phyloP scores from a whole-genome alignment of 129 eudicot genomes.

The Centrapalus pauciflorus region DNA sequence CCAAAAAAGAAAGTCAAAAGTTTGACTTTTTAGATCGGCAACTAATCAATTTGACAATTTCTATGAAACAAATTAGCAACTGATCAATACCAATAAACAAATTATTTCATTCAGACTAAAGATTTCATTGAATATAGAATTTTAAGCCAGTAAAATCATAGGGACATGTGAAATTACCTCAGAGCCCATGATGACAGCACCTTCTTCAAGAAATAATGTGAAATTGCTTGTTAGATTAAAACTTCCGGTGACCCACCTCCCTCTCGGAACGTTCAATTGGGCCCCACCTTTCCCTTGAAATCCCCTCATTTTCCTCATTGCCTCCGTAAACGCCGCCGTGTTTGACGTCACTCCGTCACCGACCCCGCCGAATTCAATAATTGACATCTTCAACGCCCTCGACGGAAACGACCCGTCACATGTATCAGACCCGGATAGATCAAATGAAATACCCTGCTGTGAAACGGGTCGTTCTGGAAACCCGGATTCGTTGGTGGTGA shows the following conservation, averaged over 20 bases:
- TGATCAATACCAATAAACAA: no score
- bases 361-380: slow-evolving; percentile 82
- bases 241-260: slow-evolving; percentile 88
- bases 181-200: slow-evolving; percentile 91
- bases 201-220: slow-evolving; percentile 81
- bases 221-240: slow-evolving; percentile 85
- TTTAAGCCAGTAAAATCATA: background rate
- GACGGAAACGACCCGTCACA: slow-evolving; percentile 33
- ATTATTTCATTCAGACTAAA: background rate
- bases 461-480: slow-evolving; percentile 2
- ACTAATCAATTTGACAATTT: slow-evolving; percentile 1
- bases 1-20: slow-evolving; percentile 10
- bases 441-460: background rate
- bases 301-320: slow-evolving; percentile 45
- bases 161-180: slow-evolving; percentile 38
- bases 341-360: slow-evolving; percentile 89
- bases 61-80: background rate
- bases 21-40: slow-evolving; percentile 8
- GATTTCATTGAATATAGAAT: background rate
- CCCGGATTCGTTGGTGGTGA: slow-evolving; percentile 37
- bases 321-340: slow-evolving; percentile 83
- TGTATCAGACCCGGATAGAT: slow-evolving; percentile 42
- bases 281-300: slow-evolving; percentile 65
- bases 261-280: slow-evolving; percentile 72
- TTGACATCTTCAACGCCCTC: slow-evolving; percentile 58